Percentiles rank a stretch among this genome's conserved stretches.
phyloP scores from a whole-genome alignment of 192 early-diverging fungal genomes.

The Linnemannia exigua region DNA sequence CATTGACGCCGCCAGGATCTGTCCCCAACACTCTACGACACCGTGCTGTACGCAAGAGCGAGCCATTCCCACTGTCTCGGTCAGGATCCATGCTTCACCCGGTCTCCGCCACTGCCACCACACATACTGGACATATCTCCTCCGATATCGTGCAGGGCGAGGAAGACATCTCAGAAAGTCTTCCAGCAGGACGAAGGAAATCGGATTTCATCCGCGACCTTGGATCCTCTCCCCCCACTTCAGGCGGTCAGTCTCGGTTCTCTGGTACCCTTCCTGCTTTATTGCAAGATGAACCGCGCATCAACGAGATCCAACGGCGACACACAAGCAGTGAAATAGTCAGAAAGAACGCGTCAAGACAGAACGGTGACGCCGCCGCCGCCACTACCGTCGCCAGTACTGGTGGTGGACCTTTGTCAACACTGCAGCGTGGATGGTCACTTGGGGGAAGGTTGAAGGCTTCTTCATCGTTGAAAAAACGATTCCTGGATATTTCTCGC shows the following conservation, averaged over 20 bases:
- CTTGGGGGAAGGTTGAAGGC: constrained; percentile 3
- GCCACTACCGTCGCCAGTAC: not conserved
- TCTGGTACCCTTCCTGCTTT: not conserved
- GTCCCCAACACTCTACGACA: not conserved
- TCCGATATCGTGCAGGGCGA: not conserved
- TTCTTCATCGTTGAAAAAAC: constrained; percentile 15
- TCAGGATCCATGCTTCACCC: not conserved
- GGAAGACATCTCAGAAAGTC: not conserved
- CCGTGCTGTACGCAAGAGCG: not conserved
- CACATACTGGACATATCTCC: not conserved
- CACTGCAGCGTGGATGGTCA: constrained; percentile 11
- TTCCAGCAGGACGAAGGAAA: not conserved
- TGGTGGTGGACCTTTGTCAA: not conserved
- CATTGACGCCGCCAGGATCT: not conserved
- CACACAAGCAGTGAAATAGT: not conserved
- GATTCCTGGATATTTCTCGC: not conserved
- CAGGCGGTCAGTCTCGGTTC: not conserved
- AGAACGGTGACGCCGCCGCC: no score
- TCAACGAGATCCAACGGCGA: not conserved
- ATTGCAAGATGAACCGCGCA: not conserved
- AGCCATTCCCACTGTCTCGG: not conserved
- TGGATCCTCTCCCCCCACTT: constrained; percentile 13
- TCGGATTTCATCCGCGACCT: constrained; percentile 45
- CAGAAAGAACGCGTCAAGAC: not conserved
- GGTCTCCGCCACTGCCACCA: not conserved